A percentile compares a stretch with the other conserved stretches of the same genome.
Evolutionary conservation across 192 early-diverging fungal species (phyloP).

Genomic region (Coemansia sp.): DNA sequence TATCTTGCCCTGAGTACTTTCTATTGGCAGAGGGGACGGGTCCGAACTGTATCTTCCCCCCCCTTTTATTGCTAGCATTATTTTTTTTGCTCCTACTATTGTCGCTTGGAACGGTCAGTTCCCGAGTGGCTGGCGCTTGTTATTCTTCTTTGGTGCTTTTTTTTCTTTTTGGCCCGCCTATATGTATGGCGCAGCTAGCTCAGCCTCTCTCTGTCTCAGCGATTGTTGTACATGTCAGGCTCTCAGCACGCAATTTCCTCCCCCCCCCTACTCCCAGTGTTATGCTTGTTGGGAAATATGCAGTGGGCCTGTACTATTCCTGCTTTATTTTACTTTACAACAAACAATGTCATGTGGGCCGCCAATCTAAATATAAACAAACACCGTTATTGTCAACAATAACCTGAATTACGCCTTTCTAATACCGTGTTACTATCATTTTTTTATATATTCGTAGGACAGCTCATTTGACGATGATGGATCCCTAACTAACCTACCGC

Average conservation of each 20-base stretch:
- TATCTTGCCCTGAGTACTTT: background rate
- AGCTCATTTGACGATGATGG: conserved; percentile 49
- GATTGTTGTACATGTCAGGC: background rate
- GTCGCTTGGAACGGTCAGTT: background rate
- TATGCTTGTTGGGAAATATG: background rate
- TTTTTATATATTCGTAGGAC: conserved; percentile 23
- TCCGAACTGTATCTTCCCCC: background rate
- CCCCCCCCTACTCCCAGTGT: background rate
- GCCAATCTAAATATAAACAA: conserved; percentile 12
- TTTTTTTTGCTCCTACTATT: background rate
- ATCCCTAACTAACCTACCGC: conserved; percentile 39
- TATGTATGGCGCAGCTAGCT: background rate
- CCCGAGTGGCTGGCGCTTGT: background rate
- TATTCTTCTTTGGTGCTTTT: background rate
- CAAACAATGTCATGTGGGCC: conserved; percentile 8
- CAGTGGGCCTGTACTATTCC: conserved; percentile 1
- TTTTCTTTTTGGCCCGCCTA: too few relatives aligned
- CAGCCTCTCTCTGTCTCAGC: background rate
- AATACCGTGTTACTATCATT: conserved; percentile 7
- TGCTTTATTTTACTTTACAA: background rate
- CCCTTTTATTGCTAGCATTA: background rate
- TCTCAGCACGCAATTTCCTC: background rate
- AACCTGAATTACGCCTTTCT: background rate
- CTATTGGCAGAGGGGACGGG: background rate
- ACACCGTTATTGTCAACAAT: background rate